Evolutionary conservation across 2,329 filamentous ascomycete species (phyloP).

Genomic region (Ceratocystis huliohia): DNA sequence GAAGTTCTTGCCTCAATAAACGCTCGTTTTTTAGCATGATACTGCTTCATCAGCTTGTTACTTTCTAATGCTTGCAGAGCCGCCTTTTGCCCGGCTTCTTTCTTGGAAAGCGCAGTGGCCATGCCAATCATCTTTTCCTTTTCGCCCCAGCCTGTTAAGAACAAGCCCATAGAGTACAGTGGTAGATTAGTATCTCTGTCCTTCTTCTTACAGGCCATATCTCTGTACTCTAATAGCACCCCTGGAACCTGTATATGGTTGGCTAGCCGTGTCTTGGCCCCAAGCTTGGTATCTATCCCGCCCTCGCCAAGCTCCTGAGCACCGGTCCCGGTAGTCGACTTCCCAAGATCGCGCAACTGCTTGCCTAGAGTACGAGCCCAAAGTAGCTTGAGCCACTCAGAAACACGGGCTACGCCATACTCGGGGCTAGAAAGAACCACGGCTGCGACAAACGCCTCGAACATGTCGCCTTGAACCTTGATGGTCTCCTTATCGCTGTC

Average conservation of each 20-base stretch:
- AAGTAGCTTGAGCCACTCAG: slow-evolving; percentile 60
- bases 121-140: slow-evolving; percentile 47
- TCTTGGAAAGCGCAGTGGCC: slow-evolving; percentile 53
- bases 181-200: slow-evolving; percentile 42
- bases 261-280: slow-evolving; percentile 41
- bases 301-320: slow-evolving; percentile 28
- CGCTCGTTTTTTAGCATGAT: slow-evolving; percentile 37
- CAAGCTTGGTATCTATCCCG: slow-evolving; percentile 19
- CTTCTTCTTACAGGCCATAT: slow-evolving; percentile 39
- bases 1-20: slow-evolving; percentile 28
- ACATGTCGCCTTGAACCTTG: slow-evolving; percentile 75
- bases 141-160: slow-evolving; percentile 57
- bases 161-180: slow-evolving; percentile 50
- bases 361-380: slow-evolving; percentile 55
- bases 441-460: slow-evolving; percentile 81
- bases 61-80: slow-evolving; percentile 52
- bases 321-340: background rate
- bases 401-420: slow-evolving; percentile 47
- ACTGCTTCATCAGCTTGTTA: slow-evolving; percentile 47
- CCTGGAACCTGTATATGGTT: slow-evolving; percentile 43
- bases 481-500: slow-evolving; percentile 41
- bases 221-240: slow-evolving; percentile 48
- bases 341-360: slow-evolving; percentile 33
- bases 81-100: slow-evolving; percentile 55
- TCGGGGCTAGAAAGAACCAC: slow-evolving; percentile 54